Conservation (phyloP, 148 eudicot genomes). For the Vaccinium macrocarpon region DNA sequence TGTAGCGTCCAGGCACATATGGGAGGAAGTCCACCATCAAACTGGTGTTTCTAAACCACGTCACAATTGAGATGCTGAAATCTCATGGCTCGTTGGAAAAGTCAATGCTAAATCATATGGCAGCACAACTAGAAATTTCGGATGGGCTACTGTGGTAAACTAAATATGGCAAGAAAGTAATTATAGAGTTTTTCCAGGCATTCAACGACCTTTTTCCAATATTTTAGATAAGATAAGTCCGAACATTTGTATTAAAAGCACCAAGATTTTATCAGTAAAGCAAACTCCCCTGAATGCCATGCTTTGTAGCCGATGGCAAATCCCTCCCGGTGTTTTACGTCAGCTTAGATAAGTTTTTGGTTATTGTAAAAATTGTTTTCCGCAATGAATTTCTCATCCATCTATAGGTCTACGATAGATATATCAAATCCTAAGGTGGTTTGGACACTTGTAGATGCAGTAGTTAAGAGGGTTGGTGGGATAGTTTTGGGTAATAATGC, state of each 20-base stretch:
- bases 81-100: background rate
- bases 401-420: no score
- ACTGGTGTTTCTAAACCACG: background rate
- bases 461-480: no score
- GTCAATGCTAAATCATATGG: background rate
- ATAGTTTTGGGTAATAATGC: no score
- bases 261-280: background rate
- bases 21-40: background rate
- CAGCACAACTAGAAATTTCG: background rate
- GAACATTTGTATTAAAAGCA: no score
- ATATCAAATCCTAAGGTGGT: no score
- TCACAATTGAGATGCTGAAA: background rate
- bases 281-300: background rate
- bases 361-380: background rate
- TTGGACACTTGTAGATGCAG: no score
- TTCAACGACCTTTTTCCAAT: background rate
- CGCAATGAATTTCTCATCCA: background rate
- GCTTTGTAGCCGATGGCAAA: background rate
- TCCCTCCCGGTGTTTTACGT: background rate
- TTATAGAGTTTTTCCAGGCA: background rate
- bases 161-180: background rate
- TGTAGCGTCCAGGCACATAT: background rate
- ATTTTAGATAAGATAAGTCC: background rate
- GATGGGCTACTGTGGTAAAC: background rate
- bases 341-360: background rate